phyloP scores from a whole-genome alignment of 768 basidiomycete species.

The Pleurotus platypus region DNA sequence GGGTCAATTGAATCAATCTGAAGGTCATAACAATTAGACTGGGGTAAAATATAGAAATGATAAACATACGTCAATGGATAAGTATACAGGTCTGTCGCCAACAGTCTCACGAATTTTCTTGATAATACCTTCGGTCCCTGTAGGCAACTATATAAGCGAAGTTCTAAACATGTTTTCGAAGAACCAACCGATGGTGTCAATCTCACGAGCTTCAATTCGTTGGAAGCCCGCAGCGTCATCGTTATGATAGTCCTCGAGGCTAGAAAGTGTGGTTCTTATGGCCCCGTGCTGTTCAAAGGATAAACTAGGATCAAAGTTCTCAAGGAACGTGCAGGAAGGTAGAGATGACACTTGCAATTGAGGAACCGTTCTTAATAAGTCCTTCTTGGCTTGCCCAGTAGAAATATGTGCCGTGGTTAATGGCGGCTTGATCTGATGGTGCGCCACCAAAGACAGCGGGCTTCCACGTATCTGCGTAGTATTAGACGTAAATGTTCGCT shows the following conservation, averaged over 20 bases:
- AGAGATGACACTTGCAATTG: constrained; percentile 70
- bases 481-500: background rate
- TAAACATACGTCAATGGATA: constrained; percentile 63
- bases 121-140: constrained; percentile 74
- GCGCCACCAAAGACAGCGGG: constrained; percentile 73
- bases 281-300: constrained; percentile 70
- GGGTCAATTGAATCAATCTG: constrained; percentile 82
- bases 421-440: constrained; percentile 65
- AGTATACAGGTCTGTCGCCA: constrained; percentile 69
- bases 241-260: constrained; percentile 71
- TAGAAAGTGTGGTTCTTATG: constrained; percentile 79
- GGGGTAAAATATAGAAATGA: too few relatives aligned
- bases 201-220: constrained; percentile 79
- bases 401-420: constrained; percentile 90
- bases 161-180: background rate
- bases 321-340: constrained; percentile 15
- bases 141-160: background rate
- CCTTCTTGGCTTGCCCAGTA: constrained; percentile 87
- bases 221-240: constrained; percentile 80
- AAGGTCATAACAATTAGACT: background rate
- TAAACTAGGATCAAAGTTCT: constrained; percentile 74
- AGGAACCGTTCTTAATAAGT: constrained; percentile 70
- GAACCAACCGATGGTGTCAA: constrained; percentile 68
- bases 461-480: constrained; percentile 62
- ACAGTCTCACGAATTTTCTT: constrained; percentile 77